Conservation (phyloP, 148 eudicot species). For the Vaccinium vitisidaea region DNA sequence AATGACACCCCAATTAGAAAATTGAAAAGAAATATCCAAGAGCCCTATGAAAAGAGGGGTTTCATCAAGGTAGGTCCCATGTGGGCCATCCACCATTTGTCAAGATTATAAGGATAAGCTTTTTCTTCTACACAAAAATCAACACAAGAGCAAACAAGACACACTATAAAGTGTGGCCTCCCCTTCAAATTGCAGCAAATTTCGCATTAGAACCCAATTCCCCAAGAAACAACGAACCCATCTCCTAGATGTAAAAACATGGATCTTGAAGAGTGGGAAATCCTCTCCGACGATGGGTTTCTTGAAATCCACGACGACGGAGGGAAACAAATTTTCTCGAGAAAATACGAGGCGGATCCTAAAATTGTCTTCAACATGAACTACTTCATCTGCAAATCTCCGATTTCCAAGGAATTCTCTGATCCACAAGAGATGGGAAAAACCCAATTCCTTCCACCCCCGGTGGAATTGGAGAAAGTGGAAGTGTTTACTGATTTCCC, state of each 20-base stretch:
- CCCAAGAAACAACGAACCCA: neutral
- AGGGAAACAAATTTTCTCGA: conserved; percentile 28
- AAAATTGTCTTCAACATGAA: conserved; percentile 44
- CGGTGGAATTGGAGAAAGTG: conserved; percentile 31
- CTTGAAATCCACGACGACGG: conserved; percentile 59
- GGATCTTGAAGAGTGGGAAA: conserved; percentile 92
- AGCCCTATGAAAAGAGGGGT: neutral
- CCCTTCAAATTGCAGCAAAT: neutral
- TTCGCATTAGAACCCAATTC: conserved; percentile 6
- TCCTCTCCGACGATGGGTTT: conserved; percentile 58
- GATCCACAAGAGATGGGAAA: conserved; percentile 5
- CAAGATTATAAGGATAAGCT: conserved; percentile 9
- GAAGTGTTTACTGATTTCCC: neutral
- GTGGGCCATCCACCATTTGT: conserved; percentile 13
- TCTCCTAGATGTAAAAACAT: conserved; percentile 22
- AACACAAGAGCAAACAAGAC: neutral
- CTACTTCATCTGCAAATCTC: conserved; percentile 34
- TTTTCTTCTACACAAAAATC: neutral
- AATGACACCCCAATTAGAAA: too few relatives aligned
- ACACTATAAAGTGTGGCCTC: conserved; percentile 3
- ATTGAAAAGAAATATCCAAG: too few relatives aligned
- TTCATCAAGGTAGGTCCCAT: conserved; percentile 13
- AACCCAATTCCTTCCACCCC: conserved; percentile 31
- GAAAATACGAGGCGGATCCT: conserved; percentile 19
- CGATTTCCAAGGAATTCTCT: conserved; percentile 25